phyloP scores from a whole-genome alignment of 2,329 filamentous ascomycete species.

The Talaromyces islandicus region DNA sequence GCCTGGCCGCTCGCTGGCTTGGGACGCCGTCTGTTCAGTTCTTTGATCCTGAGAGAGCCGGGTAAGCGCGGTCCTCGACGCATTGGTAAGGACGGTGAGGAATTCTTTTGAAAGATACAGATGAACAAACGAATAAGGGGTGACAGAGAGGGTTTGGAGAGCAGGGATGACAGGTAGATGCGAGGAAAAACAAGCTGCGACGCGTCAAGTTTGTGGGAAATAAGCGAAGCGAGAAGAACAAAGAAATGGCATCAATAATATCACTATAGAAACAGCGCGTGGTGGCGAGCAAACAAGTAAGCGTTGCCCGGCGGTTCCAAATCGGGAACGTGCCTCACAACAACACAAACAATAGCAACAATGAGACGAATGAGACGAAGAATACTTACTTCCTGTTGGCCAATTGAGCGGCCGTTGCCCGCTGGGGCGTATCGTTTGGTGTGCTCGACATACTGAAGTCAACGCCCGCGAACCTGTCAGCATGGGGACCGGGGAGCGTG shows the following conservation, averaged over 20 bases:
- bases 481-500: conserved; percentile 9
- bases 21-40: conserved; percentile 20
- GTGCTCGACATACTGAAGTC: conserved; percentile 34
- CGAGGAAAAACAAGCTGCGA: neutral
- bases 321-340: neutral
- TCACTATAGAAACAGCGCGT: neutral
- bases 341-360: neutral
- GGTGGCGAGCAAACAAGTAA: neutral
- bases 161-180: neutral
- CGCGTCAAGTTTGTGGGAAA: neutral
- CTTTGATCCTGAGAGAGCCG: conserved; percentile 22
- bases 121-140: neutral
- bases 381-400: conserved; percentile 50
- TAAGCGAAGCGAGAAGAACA: neutral
- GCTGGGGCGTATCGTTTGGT: conserved; percentile 41
- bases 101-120: neutral
- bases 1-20: conserved; percentile 13
- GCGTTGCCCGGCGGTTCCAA: neutral
- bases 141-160: neutral
- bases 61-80: neutral
- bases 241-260: neutral
- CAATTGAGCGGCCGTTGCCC: conserved; percentile 51
- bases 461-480: conserved; percentile 9
- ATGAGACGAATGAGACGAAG: neutral
- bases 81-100: neutral